Percentiles rank a stretch among this genome's conserved stretches.
phyloP scores from a whole-genome alignment of 2,329 filamentous ascomycete genomes.

The Plenodomus lindquistii region DNA sequence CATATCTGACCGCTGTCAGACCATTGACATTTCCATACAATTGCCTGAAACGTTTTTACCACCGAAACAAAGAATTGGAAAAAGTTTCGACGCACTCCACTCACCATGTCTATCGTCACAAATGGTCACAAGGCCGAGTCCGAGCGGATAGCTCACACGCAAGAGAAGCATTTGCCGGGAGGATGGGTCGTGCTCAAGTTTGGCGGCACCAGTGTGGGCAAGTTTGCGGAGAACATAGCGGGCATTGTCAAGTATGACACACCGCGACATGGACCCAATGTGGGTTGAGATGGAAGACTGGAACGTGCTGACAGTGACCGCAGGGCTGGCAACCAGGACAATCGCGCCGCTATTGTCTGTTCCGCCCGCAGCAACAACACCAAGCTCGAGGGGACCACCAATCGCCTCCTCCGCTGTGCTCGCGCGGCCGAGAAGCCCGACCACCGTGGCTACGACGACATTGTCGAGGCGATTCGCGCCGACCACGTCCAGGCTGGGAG shows the following conservation, averaged over 20 bases:
- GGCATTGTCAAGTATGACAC: constrained; percentile 63
- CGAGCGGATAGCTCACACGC: constrained; percentile 46
- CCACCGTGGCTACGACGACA: constrained; percentile 64
- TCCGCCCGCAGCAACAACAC: constrained; percentile 93
- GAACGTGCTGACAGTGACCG: constrained; percentile 48
- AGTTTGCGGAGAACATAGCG: constrained; percentile 71
- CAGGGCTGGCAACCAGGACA: constrained; percentile 60
- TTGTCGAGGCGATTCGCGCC: constrained; percentile 78
- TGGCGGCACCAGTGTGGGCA: constrained; percentile 92
- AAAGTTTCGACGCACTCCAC: constrained; percentile 1
- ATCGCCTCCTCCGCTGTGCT: constrained; percentile 59
- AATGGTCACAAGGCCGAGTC: constrained; percentile 41
- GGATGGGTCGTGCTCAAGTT: constrained; percentile 93
- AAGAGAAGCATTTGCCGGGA: constrained; percentile 55
- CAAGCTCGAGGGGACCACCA: constrained; percentile 93
- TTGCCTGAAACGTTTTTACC: not conserved
- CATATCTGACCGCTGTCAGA: not conserved
- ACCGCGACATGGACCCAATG: not conserved
- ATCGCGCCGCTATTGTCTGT: constrained; percentile 89
- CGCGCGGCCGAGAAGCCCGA: constrained; percentile 50
- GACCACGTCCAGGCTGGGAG: constrained; percentile 80
- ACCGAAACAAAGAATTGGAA: not conserved
- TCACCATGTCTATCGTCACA: constrained; percentile 30
- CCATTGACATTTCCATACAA: not conserved
- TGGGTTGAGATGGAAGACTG: not conserved